Evolutionary conservation across 2,329 filamentous ascomycete genomes (phyloP), one percentile per base, ranked within the genome.

Genomic region (Monosporascus ibericus): DNA sequence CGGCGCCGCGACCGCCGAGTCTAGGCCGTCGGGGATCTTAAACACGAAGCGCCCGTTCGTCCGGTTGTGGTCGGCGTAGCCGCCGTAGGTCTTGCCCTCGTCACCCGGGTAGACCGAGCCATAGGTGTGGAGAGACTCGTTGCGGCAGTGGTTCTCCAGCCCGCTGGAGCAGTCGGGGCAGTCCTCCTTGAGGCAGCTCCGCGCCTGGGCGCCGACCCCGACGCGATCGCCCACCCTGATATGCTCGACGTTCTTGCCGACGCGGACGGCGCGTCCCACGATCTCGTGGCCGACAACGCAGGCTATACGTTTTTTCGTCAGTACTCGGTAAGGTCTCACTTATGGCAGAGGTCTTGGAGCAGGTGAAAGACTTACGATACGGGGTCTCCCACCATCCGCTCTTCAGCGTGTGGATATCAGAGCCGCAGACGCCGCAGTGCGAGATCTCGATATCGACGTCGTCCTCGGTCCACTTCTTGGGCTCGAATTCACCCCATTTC

Each of bases 341-440:
- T 34, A 34, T 14, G 9, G 30, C 11, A 24, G 39, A 42, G 9
- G 39, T 7, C 2, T 52, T 15, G 9, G 36, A 17, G 24, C 20
- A 14, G 14, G 14, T 24, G 39, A 38, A 38, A 38, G 30, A 63
- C 70, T 53, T 62, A 72, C 71, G 69, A 54, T 73, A 74, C 2
- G 64, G 63, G 9, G 72, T 72, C 48, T 66, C 58, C 49, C 60
- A 69, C 78, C 78, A 81, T 47, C 77, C 82, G 2, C 78, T 80
- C 38, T 76, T 73, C 3, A 86, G 70, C 5, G 72, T 77, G 68
- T 86, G 82, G 37, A 85, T 48, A 57, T 86, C 83, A 0, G 77
- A 79, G 51, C 81, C 84, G 63, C 84, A 87, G 57, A 87, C 77
- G 55, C 84, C 84, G 61, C 82, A 86, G 70, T 86, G 82, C 3